Conservation (phyloP, 495 filamentous ascomycete genomes). For the Podospora pseudopauciseta region DNA sequence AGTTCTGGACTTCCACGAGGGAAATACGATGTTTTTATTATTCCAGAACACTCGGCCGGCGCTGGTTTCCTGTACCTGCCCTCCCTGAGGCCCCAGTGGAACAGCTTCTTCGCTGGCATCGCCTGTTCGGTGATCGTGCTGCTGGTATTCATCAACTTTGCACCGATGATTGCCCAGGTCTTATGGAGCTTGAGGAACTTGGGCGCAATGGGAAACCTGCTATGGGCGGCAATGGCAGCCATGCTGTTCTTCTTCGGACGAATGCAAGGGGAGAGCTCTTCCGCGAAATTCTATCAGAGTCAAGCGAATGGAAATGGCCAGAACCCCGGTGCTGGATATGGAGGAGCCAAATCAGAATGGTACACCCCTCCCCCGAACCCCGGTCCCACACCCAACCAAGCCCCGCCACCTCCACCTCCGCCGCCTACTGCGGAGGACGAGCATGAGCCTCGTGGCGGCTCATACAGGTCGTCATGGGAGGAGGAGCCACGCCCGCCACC, state of each 20-base stretch:
- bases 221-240: not conserved
- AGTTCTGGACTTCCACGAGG: slow-evolving; percentile 65
- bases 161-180: slow-evolving; percentile 44
- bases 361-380: slow-evolving; percentile 33
- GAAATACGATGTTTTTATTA: slow-evolving; percentile 96
- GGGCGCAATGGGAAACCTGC: not conserved
- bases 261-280: slow-evolving; percentile 8
- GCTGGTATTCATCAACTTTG: slow-evolving; percentile 62
- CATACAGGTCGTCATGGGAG: slow-evolving; percentile 45
- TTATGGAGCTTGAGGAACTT: not conserved
- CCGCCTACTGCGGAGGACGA: slow-evolving; percentile 28
- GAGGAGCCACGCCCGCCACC: slow-evolving; percentile 31
- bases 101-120: slow-evolving; percentile 87
- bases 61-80: slow-evolving; percentile 92
- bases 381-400: slow-evolving; percentile 33
- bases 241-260: slow-evolving; percentile 16
- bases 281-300: not conserved
- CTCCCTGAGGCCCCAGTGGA: slow-evolving; percentile 75
- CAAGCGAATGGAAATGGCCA: slow-evolving; percentile 21
- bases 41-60: slow-evolving; percentile 89
- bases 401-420: slow-evolving; percentile 38
- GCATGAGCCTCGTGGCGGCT: slow-evolving; percentile 27
- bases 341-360: slow-evolving; percentile 20
- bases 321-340: slow-evolving; percentile 20
- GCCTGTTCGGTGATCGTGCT: slow-evolving; percentile 65